Conservation (phyloP, 805 yeast species). For the Saccharomyces cerevisiae region DNA sequence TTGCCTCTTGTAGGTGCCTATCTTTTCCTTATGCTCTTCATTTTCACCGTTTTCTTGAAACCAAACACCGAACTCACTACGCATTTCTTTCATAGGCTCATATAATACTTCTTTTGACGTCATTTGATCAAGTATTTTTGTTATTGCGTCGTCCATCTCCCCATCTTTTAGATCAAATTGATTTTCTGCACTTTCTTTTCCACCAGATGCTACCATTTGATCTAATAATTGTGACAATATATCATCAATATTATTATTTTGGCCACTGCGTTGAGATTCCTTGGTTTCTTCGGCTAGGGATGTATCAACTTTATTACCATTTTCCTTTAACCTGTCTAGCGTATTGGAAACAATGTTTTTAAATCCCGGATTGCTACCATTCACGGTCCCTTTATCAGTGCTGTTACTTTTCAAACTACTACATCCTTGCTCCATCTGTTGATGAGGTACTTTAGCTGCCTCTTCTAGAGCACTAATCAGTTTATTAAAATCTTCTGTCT, state of each 20-base stretch:
- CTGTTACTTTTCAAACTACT: slow-evolving; percentile 42
- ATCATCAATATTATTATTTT: slow-evolving; percentile 37
- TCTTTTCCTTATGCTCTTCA: slow-evolving; percentile 39
- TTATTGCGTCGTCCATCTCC: slow-evolving; percentile 48
- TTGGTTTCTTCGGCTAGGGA: slow-evolving; percentile 43
- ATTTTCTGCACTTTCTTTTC: slow-evolving; percentile 28
- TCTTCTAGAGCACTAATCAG: slow-evolving; percentile 26
- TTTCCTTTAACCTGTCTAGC: slow-evolving; percentile 66
- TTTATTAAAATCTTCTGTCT: slow-evolving; percentile 31
- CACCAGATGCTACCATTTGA: slow-evolving; percentile 44
- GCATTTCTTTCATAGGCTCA: slow-evolving; percentile 79
- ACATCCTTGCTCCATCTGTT: not conserved
- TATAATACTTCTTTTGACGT: slow-evolving; percentile 79
- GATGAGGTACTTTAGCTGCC: slow-evolving; percentile 13
- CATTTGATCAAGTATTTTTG: slow-evolving; percentile 74
- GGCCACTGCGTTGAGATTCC: slow-evolving; percentile 17
- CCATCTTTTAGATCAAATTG: slow-evolving; percentile 22
- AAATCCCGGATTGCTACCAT: slow-evolving; percentile 36
- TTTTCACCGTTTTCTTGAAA: slow-evolving; percentile 44
- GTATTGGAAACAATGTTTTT: slow-evolving; percentile 75
- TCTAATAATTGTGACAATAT: slow-evolving; percentile 54
- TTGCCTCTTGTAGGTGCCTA: slow-evolving; percentile 51
- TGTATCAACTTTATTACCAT: slow-evolving; percentile 61
- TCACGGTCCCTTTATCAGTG: slow-evolving; percentile 35
- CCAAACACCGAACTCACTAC: slow-evolving; percentile 65